Evolutionary conservation across 2,329 filamentous ascomycete species (phyloP).

Genomic region (Colletotrichum brevisporum): DNA sequence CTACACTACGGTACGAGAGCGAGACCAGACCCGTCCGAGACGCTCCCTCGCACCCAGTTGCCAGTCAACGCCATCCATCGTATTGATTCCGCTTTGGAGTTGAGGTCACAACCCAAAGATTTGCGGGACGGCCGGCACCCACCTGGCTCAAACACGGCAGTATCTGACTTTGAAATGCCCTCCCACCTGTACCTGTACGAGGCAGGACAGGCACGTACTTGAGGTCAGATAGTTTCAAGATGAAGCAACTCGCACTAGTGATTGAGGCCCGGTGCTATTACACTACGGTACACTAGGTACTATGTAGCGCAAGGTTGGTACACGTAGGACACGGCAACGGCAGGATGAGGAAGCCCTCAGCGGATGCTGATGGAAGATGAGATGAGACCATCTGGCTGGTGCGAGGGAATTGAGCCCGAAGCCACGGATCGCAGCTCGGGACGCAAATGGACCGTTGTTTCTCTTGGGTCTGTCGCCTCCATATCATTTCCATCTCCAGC

Average conservation of each 20-base stretch:
- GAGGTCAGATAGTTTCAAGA: too few relatives aligned
- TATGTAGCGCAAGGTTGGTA: not conserved
- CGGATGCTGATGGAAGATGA: constrained; percentile 5
- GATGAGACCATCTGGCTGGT: constrained; percentile 11
- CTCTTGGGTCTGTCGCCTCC: not conserved
- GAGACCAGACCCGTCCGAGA: constrained; percentile 26
- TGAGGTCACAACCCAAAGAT: not conserved
- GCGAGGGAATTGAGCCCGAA: constrained; percentile 21
- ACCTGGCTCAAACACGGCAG: too few relatives aligned
- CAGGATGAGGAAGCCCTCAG: not conserved
- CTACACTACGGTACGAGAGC: too few relatives aligned
- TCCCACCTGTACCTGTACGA: too few relatives aligned
- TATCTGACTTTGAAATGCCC: too few relatives aligned
- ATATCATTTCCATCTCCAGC: constrained; percentile 17
- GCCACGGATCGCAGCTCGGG: constrained; percentile 19
- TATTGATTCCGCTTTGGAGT: constrained; percentile 8
- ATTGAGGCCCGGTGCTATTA: too few relatives aligned
- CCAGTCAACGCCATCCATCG: constrained; percentile 24
- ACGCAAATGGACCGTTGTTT: constrained; percentile 1
- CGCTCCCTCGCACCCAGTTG: constrained; percentile 29
- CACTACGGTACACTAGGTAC: too few relatives aligned
- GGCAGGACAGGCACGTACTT: too few relatives aligned
- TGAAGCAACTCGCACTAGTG: too few relatives aligned
- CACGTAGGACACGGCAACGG: not conserved
- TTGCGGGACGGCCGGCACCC: not conserved